Base-by-base conservation (phyloP, 768 basidiomycete genomes). In the Hirschioporus abietinus region DNA sequence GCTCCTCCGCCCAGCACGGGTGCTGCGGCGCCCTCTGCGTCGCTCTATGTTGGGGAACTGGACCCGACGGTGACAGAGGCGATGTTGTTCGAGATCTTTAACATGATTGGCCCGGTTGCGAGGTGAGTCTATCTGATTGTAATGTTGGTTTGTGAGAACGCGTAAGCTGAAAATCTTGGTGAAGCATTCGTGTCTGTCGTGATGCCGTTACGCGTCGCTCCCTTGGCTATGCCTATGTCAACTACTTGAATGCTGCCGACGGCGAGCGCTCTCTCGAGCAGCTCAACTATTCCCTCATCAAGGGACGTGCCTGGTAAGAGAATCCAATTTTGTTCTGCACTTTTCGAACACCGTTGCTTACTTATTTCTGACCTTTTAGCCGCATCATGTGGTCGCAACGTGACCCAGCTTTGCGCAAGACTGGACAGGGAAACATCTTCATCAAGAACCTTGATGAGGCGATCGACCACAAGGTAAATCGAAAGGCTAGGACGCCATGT, bases 381-480 rank as follows among this genome's bases (percentile, higher is more conserved):
- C 94, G 97, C 74, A 99, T 99, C 86, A 99, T 99, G 97, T 99
- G 97, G 96, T 98, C 96, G 75, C 97, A 99, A 86, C 93, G 97
- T 78, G 97, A 99, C 82, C 97, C 97, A 67, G 94, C 95, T 72
- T 89, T 99, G 76, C 93, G 97, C 80, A 99, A 99, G 88, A 98
- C 95, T 70, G 95, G 95, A 70, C 95, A 98, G 82, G 97, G 97
- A 78, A 99, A 99, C 79, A 95, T 99, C 76, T 99, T 99, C 83
- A 99, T 99, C 82, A 99, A 99, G 84, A 99, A 99, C 81, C 81
- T 99, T 71, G 96, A 97, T 74, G 94, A 96, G 79, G 85, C 84
- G 66, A 98, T 98, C 72, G 97, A 99, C 81, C 98, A 99, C 86
- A 98, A 98, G 87, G 92, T 89, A 62, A 66, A 77, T 63, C 30